Conservation (phyloP, 495 filamentous ascomycete species). For the Lepidopterella palustris region DNA sequence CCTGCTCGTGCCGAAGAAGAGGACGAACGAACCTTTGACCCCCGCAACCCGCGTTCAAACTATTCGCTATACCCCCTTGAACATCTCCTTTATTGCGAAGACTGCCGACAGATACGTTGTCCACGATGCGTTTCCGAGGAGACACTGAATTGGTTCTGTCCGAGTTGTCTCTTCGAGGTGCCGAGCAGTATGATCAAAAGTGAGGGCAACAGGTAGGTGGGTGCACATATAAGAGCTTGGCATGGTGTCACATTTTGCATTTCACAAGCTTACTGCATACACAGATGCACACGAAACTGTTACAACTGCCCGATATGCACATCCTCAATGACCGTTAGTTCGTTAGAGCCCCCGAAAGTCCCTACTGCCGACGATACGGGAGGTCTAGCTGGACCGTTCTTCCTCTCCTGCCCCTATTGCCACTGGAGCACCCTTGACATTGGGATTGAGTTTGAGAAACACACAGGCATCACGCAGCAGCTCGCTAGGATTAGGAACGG, state of each 20-base stretch:
- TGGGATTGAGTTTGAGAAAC: conserved; percentile 82
- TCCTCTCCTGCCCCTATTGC: conserved; percentile 82
- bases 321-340: conserved; percentile 67
- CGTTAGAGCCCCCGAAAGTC: conserved; percentile 46
- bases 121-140: conserved; percentile 87
- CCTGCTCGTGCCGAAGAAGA: conserved; percentile 50
- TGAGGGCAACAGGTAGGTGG: conserved; percentile 77
- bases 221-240: background rate
- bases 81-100: conserved; percentile 89
- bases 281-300: conserved; percentile 86
- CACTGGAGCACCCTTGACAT: conserved; percentile 86
- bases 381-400: conserved; percentile 49
- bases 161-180: conserved; percentile 93
- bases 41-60: conserved; percentile 71
- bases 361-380: conserved; percentile 25
- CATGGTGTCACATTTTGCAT: conserved; percentile 1
- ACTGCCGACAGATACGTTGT: conserved; percentile 92
- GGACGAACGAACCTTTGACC: conserved; percentile 79
- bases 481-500: conserved; percentile 55
- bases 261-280: conserved; percentile 15
- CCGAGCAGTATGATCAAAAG: conserved; percentile 81
- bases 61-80: conserved; percentile 92
- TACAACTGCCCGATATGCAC: conserved; percentile 89
- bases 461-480: conserved; percentile 76
- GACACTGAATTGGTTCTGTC: conserved; percentile 88